Evolutionary conservation across 345 rosid species (phyloP).

Genomic region (Acer negundo): DNA sequence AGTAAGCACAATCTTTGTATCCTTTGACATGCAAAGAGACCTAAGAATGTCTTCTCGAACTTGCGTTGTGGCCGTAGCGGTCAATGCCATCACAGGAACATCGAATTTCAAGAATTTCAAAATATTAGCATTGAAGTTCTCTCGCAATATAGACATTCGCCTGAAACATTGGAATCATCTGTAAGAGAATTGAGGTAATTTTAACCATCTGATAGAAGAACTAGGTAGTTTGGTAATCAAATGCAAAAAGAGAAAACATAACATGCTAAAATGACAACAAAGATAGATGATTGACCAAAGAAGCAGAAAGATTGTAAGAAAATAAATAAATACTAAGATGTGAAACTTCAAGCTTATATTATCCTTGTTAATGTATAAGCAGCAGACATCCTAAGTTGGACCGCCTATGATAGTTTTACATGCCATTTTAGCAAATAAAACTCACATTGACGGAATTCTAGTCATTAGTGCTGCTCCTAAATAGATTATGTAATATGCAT

Average conservation of each 20-base stretch:
- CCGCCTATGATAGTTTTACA: neutral
- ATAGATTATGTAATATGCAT: neutral
- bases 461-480: neutral
- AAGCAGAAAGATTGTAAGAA: neutral
- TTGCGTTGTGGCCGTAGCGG: constrained; percentile 82
- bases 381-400: neutral
- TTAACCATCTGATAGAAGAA: neutral
- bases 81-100: constrained; percentile 89
- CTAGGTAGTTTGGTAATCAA: neutral
- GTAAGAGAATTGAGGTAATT: constrained; percentile 4
- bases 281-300: neutral
- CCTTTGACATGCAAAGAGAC: constrained; percentile 67
- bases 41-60: constrained; percentile 75
- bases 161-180: constrained; percentile 40
- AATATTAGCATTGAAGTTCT: constrained; percentile 57
- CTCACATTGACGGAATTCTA: neutral
- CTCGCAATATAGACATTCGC: constrained; percentile 66
- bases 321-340: neutral
- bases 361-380: neutral
- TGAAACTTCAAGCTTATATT: neutral
- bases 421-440: neutral
- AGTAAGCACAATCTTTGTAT: constrained; percentile 73
- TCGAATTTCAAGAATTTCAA: constrained; percentile 59
- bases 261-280: neutral
- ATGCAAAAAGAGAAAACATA: constrained; percentile 6